phyloP scores from a whole-genome alignment of 2,329 filamentous ascomycete genomes.

The Pseudogymnoascus sp. region DNA sequence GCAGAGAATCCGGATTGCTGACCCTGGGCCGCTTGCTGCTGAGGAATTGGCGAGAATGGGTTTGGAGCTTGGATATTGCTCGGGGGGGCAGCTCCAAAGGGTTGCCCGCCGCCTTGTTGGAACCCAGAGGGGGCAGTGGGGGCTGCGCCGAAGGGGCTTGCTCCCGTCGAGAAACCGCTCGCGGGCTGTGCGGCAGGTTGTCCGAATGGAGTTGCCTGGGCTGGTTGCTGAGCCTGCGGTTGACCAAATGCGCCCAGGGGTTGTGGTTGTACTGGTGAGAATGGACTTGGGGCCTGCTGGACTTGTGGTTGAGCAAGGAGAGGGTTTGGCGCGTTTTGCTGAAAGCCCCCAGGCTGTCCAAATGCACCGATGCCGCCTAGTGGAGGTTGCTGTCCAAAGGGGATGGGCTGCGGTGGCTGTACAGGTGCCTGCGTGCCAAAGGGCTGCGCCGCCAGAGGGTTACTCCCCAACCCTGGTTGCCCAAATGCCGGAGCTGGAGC shows the following conservation, averaged over 20 bases:
- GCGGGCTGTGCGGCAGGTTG: background rate
- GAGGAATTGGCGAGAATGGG: conserved; percentile 10
- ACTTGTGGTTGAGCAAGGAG: conserved; percentile 16
- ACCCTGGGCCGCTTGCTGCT: conserved; percentile 9
- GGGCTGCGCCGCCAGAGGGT: conserved; percentile 11
- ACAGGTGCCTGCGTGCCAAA: conserved; percentile 19
- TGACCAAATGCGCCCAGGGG: conserved; percentile 5
- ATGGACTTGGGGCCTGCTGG: background rate
- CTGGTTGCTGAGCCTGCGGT: background rate
- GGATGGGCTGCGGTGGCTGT: conserved; percentile 26
- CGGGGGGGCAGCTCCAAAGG: conserved; percentile 27
- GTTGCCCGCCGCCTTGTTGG: conserved; percentile 18
- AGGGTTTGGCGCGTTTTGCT: conserved; percentile 29
- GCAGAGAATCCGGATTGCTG: background rate
- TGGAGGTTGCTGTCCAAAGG: conserved; percentile 38
- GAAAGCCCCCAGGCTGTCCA: conserved; percentile 20
- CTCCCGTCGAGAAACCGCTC: conserved; percentile 4
- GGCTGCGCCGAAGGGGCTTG: background rate
- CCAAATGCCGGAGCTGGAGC: conserved; percentile 13
- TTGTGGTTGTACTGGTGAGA: background rate
- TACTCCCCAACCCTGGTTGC: background rate
- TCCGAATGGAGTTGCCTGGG: conserved; percentile 10
- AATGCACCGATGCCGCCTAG: conserved; percentile 17
- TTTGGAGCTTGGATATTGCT: conserved; percentile 19
- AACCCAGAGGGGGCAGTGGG: background rate